Evolutionary conservation across 768 basidiomycete species (phyloP).

Genomic region (Kwoniella sp.): DNA sequence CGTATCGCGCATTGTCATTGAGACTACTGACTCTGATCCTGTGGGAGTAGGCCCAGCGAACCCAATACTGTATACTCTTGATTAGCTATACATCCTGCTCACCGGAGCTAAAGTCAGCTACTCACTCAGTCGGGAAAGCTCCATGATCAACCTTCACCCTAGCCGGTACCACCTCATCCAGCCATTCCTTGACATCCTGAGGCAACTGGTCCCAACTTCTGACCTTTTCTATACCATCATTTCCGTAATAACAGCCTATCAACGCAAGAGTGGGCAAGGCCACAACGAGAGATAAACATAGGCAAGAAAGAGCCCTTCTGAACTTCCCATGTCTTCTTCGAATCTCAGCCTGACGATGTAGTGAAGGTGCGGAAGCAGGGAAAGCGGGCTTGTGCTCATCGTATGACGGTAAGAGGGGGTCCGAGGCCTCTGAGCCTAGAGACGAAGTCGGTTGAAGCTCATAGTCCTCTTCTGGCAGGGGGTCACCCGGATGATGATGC

Average conservation of each 20-base stretch:
- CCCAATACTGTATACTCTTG: conserved; percentile 52
- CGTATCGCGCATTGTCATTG: too few species aligned
- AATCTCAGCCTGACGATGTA: conserved; percentile 7
- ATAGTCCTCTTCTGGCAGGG: conserved; percentile 37
- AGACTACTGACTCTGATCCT: conserved; percentile 46
- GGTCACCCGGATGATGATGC: conserved; percentile 13
- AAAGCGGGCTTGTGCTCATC: conserved; percentile 23
- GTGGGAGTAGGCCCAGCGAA: conserved; percentile 54
- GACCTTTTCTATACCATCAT: conserved; percentile 23
- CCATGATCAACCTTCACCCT: conserved; percentile 25
- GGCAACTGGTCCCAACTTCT: conserved; percentile 41
- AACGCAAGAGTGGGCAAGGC: conserved; percentile 27
- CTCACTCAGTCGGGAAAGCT: conserved; percentile 53
- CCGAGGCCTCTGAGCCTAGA: conserved; percentile 16
- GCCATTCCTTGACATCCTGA: conserved; percentile 42
- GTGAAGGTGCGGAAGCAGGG: conserved; percentile 1
- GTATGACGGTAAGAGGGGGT: conserved; percentile 43
- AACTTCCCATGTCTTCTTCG: conserved; percentile 13
- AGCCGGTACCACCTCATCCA: conserved; percentile 29
- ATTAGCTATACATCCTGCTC: too few species aligned
- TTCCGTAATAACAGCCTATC: conserved; percentile 36
- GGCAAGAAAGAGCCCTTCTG: conserved; percentile 24
- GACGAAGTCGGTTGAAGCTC: conserved; percentile 37
- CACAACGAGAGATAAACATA: conserved; percentile 31
- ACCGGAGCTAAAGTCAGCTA: too few species aligned